These are phyloP conservation scores for Astragalus glycyphyllos DNA, from an alignment of 306 rosid species.

Conservation along the genomic window DNA sequence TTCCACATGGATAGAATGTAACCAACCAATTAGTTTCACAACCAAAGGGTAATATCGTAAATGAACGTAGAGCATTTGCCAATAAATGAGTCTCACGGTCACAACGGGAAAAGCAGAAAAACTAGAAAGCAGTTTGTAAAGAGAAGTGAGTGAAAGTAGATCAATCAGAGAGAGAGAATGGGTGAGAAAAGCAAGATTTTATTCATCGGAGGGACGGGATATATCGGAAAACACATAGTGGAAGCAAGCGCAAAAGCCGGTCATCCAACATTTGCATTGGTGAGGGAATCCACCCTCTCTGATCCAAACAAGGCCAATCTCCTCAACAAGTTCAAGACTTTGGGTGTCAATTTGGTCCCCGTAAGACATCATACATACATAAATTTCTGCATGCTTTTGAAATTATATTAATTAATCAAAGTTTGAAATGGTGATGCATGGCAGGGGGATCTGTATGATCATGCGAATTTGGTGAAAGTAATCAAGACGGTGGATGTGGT, in stretches of 20 bases:
- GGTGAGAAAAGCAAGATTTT: conserved; percentile 77
- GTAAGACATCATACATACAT: conserved; percentile 38
- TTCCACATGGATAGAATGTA: no score
- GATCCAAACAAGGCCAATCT: conserved; percentile 65
- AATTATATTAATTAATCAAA: neutral
- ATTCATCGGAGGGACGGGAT: conserved; percentile 92
- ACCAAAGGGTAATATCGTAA: conserved; percentile 33
- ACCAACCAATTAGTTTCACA: no score
- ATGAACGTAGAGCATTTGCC: fast-evolving
- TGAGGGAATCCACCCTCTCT: conserved; percentile 65
- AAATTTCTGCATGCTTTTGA: neutral
- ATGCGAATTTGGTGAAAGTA: conserved; percentile 72
- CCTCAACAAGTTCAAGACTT: conserved; percentile 56
- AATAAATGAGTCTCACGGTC: neutral
- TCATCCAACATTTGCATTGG: conserved; percentile 75
- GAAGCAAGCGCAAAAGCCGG: conserved; percentile 79
- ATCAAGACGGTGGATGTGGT: conserved; percentile 85
- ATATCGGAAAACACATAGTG: conserved; percentile 73
- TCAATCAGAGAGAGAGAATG: no score
- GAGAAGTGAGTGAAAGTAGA: no score
- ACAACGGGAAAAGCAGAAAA: neutral
- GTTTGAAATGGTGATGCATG: neutral
- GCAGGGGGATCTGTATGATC: conserved; percentile 79
- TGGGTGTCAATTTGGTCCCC: conserved; percentile 64
- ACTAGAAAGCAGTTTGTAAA: neutral